Base-by-base conservation (phyloP, 208 protist species). In the Trypanosoma platydactyli region DNA sequence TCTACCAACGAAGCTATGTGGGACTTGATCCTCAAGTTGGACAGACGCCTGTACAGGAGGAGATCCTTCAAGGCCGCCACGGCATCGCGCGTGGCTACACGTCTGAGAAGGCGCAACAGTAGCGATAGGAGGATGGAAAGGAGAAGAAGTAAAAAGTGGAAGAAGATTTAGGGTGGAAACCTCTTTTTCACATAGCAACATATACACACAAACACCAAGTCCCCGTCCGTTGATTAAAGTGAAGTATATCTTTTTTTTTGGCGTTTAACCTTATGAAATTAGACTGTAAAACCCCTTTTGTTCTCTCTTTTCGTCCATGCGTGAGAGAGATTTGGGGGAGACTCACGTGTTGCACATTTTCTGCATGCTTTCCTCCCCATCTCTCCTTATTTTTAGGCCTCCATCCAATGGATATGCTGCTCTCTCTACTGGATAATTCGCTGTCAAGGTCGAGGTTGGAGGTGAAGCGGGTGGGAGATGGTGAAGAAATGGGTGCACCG, bases 51-150 rank as follows among this genome's bases (percentile, higher is more conserved):
- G 75, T 97, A 58, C 91, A 97, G 75, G 48, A 30, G n/a, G 71
- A 71, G 44, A 64, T 95, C 5, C 33, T 79, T 50, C 64, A 92
- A 18, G 91, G 91, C 25, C 78, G 78, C 11, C 78, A 89, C 61
- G 91, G 91, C 42, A 94, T 97, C 53, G 91, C 91, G 0, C 68
- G 79, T 18, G 88, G 86, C 13, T 97, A 97, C 64, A 71, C 77
- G 29, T 69, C 76, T 12, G 87, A 91, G 64, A 65, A 73, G 22
- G 46, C 41, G 15, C 63, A 74, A 29, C 35, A 73, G 35, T 24
- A 35, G 49, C n/a, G 63, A 5, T 41, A 64, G 45, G 20, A 6
- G 61, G 11, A 46, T n/a, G 40, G 40, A 54, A 9, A 45, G 20
- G 45, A 46, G 35, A 22, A 66, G 35, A 70, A 57, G 51, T 6